Evolutionary conservation across 2,329 filamentous ascomycete species (phyloP).

Genomic region (Alternaria arborescens): DNA sequence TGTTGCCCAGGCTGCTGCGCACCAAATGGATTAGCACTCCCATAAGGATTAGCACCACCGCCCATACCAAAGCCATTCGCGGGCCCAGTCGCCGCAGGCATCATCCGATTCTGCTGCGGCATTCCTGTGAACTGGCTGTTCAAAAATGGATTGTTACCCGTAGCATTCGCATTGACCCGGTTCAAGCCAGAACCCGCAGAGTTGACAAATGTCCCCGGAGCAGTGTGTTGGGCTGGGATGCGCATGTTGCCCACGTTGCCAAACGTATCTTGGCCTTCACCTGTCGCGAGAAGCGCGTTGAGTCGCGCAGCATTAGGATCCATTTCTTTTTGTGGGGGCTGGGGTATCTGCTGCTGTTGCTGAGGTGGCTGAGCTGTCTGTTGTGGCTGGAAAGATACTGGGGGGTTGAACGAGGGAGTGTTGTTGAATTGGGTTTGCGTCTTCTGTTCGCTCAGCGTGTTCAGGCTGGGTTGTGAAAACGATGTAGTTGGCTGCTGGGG

Average conservation of each 20-base stretch:
- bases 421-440: slow-evolving; percentile 70
- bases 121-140: slow-evolving; percentile 81
- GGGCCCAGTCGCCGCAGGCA: slow-evolving; percentile 62
- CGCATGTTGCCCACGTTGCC: slow-evolving; percentile 96
- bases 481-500: slow-evolving; percentile 65
- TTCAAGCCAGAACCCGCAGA: slow-evolving; percentile 84
- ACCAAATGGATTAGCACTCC: slow-evolving; percentile 65
- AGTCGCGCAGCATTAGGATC: slow-evolving; percentile 75
- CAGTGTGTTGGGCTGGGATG: slow-evolving; percentile 95
- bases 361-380: slow-evolving; percentile 54
- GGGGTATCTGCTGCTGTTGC: slow-evolving; percentile 52
- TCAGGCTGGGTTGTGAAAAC: slow-evolving; percentile 72
- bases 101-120: slow-evolving; percentile 58
- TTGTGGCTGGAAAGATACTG: slow-evolving; percentile 55
- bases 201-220: slow-evolving; percentile 95
- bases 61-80: slow-evolving; percentile 53
- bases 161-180: slow-evolving; percentile 71
- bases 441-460: slow-evolving; percentile 83
- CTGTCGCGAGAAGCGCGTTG: slow-evolving; percentile 83
- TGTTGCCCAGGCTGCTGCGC: slow-evolving; percentile 52
- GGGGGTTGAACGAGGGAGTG: slow-evolving; percentile 58
- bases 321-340: slow-evolving; percentile 52
- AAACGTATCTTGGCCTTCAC: slow-evolving; percentile 96
- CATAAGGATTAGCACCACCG: slow-evolving; percentile 50
- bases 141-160: slow-evolving; percentile 90